Conservation (phyloP, 2,329 filamentous ascomycete genomes). For the Aureobasidium sp. region DNA sequence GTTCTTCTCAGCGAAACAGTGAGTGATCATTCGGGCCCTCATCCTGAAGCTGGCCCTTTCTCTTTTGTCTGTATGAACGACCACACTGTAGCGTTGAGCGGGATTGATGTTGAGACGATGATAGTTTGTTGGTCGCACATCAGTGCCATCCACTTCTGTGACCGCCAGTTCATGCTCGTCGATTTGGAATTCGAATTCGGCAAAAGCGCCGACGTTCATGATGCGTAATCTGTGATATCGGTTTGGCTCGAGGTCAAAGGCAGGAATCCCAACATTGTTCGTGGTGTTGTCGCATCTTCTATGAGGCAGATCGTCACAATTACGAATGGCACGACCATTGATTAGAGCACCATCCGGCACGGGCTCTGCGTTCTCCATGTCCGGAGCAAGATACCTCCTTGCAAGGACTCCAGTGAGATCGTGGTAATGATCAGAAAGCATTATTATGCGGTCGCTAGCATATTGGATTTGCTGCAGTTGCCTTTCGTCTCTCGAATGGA, state of each 20-base stretch:
- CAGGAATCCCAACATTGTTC: conserved; percentile 23
- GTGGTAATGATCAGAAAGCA: conserved; percentile 64
- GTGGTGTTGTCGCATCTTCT: conserved; percentile 32
- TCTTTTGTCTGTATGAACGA: conserved; percentile 47
- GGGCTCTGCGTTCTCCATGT: conserved; percentile 50
- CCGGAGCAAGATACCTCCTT: conserved; percentile 47
- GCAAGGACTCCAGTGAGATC: conserved; percentile 44
- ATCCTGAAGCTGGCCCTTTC: conserved; percentile 34
- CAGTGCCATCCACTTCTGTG: conserved; percentile 61
- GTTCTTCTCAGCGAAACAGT: conserved; percentile 52
- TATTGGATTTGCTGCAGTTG: conserved; percentile 35
- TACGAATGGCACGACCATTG: conserved; percentile 34
- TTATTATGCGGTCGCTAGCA: conserved; percentile 52
- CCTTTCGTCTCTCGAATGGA: conserved; percentile 47
- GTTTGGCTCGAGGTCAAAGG: conserved; percentile 34
- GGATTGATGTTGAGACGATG: conserved; percentile 57
- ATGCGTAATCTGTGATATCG: conserved; percentile 53
- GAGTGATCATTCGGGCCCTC: conserved; percentile 54
- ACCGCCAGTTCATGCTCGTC: conserved; percentile 58
- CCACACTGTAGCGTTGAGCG: conserved; percentile 62
- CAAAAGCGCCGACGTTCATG: conserved; percentile 58
- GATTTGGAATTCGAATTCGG: conserved; percentile 59
- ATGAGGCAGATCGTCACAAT: conserved; percentile 32
- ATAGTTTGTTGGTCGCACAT: conserved; percentile 49
- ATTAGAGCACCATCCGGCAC: conserved; percentile 40